Evolutionary conservation across 2,329 filamentous ascomycete species (phyloP).

Genomic region (Cytospora piceae): DNA sequence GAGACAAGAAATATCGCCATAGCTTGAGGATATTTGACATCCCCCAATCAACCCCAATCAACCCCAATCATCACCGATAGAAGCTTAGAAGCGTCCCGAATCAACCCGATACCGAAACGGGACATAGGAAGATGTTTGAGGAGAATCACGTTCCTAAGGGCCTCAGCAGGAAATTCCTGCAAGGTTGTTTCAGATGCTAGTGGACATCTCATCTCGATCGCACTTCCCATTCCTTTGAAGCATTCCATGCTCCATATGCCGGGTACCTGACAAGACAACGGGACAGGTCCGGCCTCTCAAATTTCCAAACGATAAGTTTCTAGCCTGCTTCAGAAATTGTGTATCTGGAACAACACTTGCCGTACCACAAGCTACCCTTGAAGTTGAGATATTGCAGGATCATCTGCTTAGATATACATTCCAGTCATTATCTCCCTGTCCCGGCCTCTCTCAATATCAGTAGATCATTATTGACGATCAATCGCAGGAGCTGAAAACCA

Average conservation of each 20-base stretch:
- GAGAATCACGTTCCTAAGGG: neutral
- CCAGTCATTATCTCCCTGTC: neutral
- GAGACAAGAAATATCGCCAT: neutral
- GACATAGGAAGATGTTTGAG: neutral
- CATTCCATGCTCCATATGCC: neutral
- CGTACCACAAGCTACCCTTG: neutral
- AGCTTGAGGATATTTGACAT: neutral
- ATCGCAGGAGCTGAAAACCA: neutral
- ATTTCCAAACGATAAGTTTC: neutral
- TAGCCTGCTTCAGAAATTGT: neutral
- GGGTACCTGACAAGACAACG: neutral
- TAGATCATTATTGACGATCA: neutral
- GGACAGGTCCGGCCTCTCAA: neutral
- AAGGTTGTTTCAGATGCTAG: neutral
- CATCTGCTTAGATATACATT: neutral
- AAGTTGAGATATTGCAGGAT: neutral
- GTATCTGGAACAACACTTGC: neutral
- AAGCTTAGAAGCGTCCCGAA: neutral
- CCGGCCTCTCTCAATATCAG: neutral
- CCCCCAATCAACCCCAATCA: neutral
- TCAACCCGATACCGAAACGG: neutral
- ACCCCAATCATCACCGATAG: neutral
- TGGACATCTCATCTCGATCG: neutral
- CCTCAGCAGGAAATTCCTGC: neutral
- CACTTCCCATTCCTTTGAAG: slow-evolving; percentile 1